These are phyloP conservation scores for Nelumbo lutea DNA, from an alignment of 164 flowering plant species.

Conservation along the genomic window DNA sequence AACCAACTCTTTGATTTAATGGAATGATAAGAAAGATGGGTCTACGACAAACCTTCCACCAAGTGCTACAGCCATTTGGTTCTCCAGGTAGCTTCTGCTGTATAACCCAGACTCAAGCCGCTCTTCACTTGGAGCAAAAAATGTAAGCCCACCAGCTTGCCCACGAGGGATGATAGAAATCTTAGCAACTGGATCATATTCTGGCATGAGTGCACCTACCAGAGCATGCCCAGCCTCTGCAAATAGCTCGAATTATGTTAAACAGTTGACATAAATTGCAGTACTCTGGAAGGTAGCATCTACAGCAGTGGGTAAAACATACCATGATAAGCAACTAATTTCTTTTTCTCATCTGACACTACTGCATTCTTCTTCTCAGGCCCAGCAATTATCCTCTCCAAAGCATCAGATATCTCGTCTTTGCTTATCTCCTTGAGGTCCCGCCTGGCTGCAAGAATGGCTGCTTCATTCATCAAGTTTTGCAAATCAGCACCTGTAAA, in stretches of 20 bases:
- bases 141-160: conserved; percentile 97
- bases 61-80: conserved; percentile 99
- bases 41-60: conserved; percentile 80
- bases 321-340: conserved; percentile 96
- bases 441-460: conserved; percentile 94
- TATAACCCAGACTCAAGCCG: conserved; percentile 94
- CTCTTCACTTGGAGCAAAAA: conserved; percentile 96
- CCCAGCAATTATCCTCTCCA: conserved; percentile 93
- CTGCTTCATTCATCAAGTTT: conserved; percentile 97
- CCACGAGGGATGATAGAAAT: conserved; percentile 98
- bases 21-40: neutral
- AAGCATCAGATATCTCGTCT: conserved; percentile 89
- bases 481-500: conserved; percentile 95
- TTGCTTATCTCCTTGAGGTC: conserved; percentile 90
- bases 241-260: conserved; percentile 5
- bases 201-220: conserved; percentile 96
- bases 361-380: conserved; percentile 99
- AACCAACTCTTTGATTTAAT: too few species aligned
- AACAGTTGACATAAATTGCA: neutral
- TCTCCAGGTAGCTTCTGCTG: conserved; percentile 95
- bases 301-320: neutral
- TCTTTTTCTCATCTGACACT: conserved; percentile 90
- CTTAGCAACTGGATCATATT: conserved; percentile 95
- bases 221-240: conserved; percentile 99
- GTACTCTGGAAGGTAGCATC: neutral